Percentiles rank a stretch among this genome's conserved stretches.
These are phyloP conservation scores for Phoma sp. DNA, from an alignment of 2,329 filamentous ascomycete genomes.

Conservation along the genomic window DNA sequence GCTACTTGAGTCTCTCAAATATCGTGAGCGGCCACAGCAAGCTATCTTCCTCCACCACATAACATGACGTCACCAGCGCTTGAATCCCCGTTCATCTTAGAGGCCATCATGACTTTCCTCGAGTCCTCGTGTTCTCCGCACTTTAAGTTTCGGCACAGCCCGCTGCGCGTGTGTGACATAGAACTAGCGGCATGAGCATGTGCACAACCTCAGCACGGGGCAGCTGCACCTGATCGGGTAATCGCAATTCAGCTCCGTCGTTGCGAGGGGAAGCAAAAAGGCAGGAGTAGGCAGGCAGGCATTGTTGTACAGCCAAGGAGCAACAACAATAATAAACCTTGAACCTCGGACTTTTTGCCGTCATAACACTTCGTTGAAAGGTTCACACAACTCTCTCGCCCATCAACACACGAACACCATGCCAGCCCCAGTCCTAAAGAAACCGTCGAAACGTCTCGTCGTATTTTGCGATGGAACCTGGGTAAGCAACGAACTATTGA, in stretches of 20 bases:
- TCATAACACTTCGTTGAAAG: neutral
- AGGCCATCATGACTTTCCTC: neutral
- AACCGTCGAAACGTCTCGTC: slow-evolving; percentile 35
- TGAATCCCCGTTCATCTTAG: neutral
- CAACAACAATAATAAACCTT: neutral
- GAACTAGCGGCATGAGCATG: slow-evolving; percentile 8
- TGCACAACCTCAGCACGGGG: slow-evolving; percentile 18
- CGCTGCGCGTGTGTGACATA: slow-evolving; percentile 19
- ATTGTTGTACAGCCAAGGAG: neutral
- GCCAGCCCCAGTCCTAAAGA: slow-evolving; percentile 11
- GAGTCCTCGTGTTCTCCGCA: neutral
- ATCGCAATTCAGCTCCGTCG: slow-evolving; percentile 9
- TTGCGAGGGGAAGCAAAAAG: slow-evolving; percentile 4
- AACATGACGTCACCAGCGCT: slow-evolving; percentile 14
- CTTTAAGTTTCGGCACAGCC: slow-evolving; percentile 14
- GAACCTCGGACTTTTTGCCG: neutral
- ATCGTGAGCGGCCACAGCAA: neutral
- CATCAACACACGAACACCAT: slow-evolving; percentile 11
- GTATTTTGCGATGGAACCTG: slow-evolving; percentile 49
- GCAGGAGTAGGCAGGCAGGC: slow-evolving; percentile 5
- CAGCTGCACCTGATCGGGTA: slow-evolving; percentile 26
- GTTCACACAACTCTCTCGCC: no score
- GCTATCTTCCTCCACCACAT: neutral
- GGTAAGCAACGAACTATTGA: slow-evolving; percentile 18
- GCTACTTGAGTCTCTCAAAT: neutral